Base-by-base conservation (phyloP, 2,329 filamentous ascomycete genomes). In the Epichloe scottii region DNA sequence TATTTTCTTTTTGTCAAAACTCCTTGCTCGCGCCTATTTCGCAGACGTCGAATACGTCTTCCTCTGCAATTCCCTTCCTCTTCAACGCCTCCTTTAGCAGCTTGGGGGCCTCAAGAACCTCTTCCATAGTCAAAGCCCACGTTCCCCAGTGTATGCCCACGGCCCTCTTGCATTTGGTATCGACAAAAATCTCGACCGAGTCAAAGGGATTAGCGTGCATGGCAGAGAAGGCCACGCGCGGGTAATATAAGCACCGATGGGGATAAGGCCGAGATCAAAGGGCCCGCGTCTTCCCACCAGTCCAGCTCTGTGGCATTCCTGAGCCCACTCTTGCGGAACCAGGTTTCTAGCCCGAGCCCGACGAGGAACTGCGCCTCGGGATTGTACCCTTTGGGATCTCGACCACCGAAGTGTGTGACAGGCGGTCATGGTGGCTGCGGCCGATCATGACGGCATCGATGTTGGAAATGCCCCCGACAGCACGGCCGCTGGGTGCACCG, bases 61-160 rank as follows among this genome's bases (percentile, higher is more conserved):
- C 78, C 66, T 90, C 85, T 0, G 77, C 71, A 1, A 94, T 63
- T 0, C 79, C 81, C 59, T 82, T 82, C 60, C 75, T 77, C 59
- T 71, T 76, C 63, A 95, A 67, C 2, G 89, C 89, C 63, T 86
- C 74, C 65, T 75, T 84, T 54, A 96, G 69, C 63, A 86, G 68
- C 64, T 66, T 70, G 1, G 89, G 89, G 44, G 91, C 91, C 69
- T 95, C 89, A 51, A 90, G 65, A 1, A 95, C 85, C 53, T 90
- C 85, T 67, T 97, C 91, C 54, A 81, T 75, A 0, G 90, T 95
- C 58, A 95, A 68, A 0, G 87, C 83, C 89, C 90, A 96, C 0
- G 86, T 84, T 2, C 89, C 90, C 89, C 90, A 96, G 63, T 96
- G 91, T 59, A 96, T 95, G 2, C 81, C 90, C 70, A 96, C 75